Percentiles rank a stretch among this genome's conserved stretches.
phyloP scores from a whole-genome alignment of 2,329 filamentous ascomycete genomes.

The Cyphellophora attinorum region DNA sequence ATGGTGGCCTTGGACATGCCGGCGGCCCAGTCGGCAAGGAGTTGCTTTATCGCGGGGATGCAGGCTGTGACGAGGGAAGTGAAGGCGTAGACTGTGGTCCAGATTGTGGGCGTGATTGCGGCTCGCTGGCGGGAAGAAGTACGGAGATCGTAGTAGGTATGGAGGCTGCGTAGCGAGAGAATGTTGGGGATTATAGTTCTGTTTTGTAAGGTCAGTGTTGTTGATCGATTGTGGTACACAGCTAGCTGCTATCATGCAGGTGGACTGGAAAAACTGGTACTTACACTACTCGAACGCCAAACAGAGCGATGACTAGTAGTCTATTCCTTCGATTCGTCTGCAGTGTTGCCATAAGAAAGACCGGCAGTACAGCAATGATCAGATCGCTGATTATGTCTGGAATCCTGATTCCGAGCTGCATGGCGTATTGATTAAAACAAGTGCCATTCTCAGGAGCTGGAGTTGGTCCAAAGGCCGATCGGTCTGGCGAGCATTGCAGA shows the following conservation, averaged over 20 bases:
- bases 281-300: constrained; percentile 17
- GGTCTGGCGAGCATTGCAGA: constrained; percentile 18
- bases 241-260: too few species aligned
- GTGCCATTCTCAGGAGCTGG: constrained; percentile 10
- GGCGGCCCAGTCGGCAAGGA: constrained; percentile 18
- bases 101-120: constrained; percentile 16
- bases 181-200: constrained; percentile 16
- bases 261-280: too few species aligned
- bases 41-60: constrained; percentile 18
- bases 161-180: constrained; percentile 9
- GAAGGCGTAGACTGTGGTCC: constrained; percentile 14
- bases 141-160: constrained; percentile 11
- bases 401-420: constrained; percentile 14
- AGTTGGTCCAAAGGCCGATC: constrained; percentile 12
- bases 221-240: not conserved
- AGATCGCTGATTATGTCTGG: constrained; percentile 18
- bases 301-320: constrained; percentile 15
- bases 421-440: constrained; percentile 17
- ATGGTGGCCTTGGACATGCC: constrained; percentile 18
- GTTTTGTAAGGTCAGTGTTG: not conserved
- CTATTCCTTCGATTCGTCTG: constrained; percentile 12
- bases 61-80: constrained; percentile 20
- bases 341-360: constrained; percentile 18
- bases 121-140: constrained; percentile 16
- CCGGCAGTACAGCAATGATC: constrained; percentile 15